Conservation (phyloP, 305 asterid species). For the Solanum hybrid region DNA sequence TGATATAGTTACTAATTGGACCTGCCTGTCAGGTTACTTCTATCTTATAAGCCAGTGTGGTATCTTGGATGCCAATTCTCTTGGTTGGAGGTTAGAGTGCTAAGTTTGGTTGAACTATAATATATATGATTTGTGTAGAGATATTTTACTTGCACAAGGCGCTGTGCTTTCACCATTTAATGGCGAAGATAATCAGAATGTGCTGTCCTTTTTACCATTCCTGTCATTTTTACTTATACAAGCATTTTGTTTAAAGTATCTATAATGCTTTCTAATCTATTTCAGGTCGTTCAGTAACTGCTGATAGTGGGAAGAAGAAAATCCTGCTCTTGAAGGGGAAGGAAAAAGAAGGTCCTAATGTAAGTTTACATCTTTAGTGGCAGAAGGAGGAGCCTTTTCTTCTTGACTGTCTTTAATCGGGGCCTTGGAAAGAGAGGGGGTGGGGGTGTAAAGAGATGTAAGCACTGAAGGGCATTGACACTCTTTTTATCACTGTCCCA, state of each 20-base stretch:
- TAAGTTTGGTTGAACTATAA: background rate
- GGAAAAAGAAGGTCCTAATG: conserved; percentile 60
- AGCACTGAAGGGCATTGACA: background rate
- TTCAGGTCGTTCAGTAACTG: conserved; percentile 40
- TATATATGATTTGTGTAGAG: background rate
- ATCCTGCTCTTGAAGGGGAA: conserved; percentile 66
- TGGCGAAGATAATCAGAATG: background rate
- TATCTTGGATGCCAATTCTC: background rate
- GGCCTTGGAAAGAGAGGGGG: background rate
- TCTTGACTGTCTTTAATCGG: background rate
- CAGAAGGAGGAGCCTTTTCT: background rate
- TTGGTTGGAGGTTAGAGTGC: background rate
- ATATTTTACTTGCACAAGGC: background rate
- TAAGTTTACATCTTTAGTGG: conserved; percentile 27
- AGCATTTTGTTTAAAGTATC: conserved; percentile 5
- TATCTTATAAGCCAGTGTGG: background rate
- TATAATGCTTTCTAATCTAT: conserved; percentile 17
- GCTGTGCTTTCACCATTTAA: background rate
- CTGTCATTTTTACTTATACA: conserved; percentile 7
- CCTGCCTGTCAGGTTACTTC: background rate
- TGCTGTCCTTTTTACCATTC: background rate
- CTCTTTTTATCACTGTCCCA: background rate
- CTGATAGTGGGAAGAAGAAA: conserved; percentile 58
- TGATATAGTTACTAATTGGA: background rate
- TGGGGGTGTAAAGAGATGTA: background rate